Evolutionary conservation across 345 rosid species (phyloP), one percentile per base, ranked within the genome.

Genomic region (Eucalyptus fibrosa): DNA sequence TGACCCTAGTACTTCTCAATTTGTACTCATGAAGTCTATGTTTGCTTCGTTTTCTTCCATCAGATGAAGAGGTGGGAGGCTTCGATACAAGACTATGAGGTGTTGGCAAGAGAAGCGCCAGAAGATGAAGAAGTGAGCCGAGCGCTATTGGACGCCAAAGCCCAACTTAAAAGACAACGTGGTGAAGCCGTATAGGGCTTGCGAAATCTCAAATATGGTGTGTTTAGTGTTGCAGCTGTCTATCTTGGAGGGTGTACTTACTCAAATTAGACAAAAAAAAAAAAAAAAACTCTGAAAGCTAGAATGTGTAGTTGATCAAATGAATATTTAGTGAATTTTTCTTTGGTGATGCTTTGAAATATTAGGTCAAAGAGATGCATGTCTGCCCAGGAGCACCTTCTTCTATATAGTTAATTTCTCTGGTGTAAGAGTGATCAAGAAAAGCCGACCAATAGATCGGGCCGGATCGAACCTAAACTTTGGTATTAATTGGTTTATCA

Each of bases 31-130:
- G 4, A 86, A 23, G n/a, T 80, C 9, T 26, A 37, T 47, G 32
- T 13, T 72, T 17, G 62, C 55, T 89, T 82, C 82, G 45, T 45
- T 45, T 42, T 59, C 72, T 28, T 42, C 45, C 26, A 86, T 80
- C 92, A 98, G 99, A 87, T 96, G 91, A 95, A 90, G 90, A 96
- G 94, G 92, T 96, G 97, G 98, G 96, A 97, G 92, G 95, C 93
- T 32, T 95, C 98, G 24, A 89, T 93, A 86, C 95, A 93, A 89
- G 99, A 98, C 87, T 96, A 96, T 83, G 99, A 98, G 93, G 86
- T 93, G 87, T 88, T 98, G 95, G 92, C 92, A 81, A 92, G 92
- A 89, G 96, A 96, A 92, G 92, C 92, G 60, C 96, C 96, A 17
- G 96, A 91, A 81, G 97, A 96, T 14, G 97, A 94, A 62, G 99